Conservation (phyloP, 1,284 basidiomycete genomes). For the Apiotrichum siamense region DNA sequence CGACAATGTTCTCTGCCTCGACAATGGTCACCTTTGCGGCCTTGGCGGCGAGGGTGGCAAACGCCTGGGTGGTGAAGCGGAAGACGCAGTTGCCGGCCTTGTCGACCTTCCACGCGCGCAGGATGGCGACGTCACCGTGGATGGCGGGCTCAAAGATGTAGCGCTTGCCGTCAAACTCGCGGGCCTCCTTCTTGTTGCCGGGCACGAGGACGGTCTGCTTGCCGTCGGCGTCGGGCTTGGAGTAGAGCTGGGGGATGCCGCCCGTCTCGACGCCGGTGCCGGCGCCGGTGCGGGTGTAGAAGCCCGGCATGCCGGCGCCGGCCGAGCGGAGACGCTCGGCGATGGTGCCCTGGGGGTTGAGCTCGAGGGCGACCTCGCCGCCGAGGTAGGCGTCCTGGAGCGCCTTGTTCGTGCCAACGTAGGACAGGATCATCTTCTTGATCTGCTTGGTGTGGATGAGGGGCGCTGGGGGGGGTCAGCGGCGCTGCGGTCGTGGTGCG, state of each 20-base stretch:
- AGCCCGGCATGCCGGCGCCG: conserved; percentile 90
- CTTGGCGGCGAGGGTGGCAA: conserved; percentile 77
- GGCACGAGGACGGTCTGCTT: conserved; percentile 55
- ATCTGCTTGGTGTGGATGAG: conserved; percentile 67
- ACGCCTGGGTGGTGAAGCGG: conserved; percentile 83
- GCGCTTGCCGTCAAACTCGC: conserved; percentile 71
- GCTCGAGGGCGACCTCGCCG: conserved; percentile 75
- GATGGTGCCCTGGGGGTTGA: conserved; percentile 87
- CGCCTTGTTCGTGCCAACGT: conserved; percentile 61
- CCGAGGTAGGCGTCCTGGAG: conserved; percentile 62
- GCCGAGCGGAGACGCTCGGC: conserved; percentile 86
- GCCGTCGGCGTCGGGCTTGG: conserved; percentile 28
- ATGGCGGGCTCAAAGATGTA: conserved; percentile 86
- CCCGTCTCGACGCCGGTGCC: conserved; percentile 66
- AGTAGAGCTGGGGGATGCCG: conserved; percentile 57
- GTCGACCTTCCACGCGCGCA: conserved; percentile 93
- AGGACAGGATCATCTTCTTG: conserved; percentile 77
- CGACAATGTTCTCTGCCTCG: conserved; percentile 90
- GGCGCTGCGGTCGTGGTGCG: too few species aligned
- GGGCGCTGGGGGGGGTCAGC: conserved; percentile 58
- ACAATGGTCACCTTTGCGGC: conserved; percentile 87
- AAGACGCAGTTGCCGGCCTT: conserved; percentile 81
- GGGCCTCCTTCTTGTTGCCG: conserved; percentile 71
- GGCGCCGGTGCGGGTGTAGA: conserved; percentile 93
- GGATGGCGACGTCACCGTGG: conserved; percentile 78